phyloP scores from a whole-genome alignment of 2,329 filamentous ascomycete species.

The Trichoderma atroviride region DNA sequence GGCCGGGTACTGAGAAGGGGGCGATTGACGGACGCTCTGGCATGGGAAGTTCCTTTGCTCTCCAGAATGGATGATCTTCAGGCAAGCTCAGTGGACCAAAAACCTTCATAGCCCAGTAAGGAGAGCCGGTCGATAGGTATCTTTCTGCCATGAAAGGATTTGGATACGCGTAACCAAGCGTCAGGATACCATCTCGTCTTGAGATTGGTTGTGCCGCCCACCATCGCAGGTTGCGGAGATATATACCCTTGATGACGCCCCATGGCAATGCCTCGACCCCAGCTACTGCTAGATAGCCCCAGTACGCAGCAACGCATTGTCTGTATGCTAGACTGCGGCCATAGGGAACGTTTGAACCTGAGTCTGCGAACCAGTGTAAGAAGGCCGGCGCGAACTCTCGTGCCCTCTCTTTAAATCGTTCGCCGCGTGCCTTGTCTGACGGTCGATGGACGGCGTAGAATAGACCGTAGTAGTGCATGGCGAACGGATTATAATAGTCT shows the following conservation, averaged over 20 bases:
- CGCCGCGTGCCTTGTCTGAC: conserved; percentile 5
- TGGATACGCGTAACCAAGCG: conserved; percentile 18
- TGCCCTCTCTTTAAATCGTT: conserved; percentile 6
- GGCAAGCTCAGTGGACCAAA: conserved; percentile 14
- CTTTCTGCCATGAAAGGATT: conserved; percentile 13
- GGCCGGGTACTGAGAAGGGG: conserved; percentile 11
- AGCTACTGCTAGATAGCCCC: conserved; percentile 21
- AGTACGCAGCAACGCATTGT: conserved; percentile 23
- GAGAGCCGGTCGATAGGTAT: background rate
- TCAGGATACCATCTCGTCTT: conserved; percentile 13
- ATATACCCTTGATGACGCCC: conserved; percentile 25
- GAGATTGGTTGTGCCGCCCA: conserved; percentile 17
- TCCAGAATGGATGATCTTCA: conserved; percentile 15
- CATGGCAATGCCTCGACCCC: conserved; percentile 20
- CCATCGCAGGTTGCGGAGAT: conserved; percentile 23
- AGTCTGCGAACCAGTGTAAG: conserved; percentile 17
- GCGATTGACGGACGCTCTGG: background rate
- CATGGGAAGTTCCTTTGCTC: conserved; percentile 13
- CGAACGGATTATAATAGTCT: conserved; percentile 20
- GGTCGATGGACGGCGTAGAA: conserved; percentile 17
- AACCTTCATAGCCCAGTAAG: conserved; percentile 18
- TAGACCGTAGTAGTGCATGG: conserved; percentile 18
- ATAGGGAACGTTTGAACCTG: conserved; percentile 13
- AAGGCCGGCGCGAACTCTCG: conserved; percentile 1
- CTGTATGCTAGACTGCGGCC: conserved; percentile 17